phyloP scores from a whole-genome alignment of 169 alveolate species.

The Plasmodium inui region DNA sequence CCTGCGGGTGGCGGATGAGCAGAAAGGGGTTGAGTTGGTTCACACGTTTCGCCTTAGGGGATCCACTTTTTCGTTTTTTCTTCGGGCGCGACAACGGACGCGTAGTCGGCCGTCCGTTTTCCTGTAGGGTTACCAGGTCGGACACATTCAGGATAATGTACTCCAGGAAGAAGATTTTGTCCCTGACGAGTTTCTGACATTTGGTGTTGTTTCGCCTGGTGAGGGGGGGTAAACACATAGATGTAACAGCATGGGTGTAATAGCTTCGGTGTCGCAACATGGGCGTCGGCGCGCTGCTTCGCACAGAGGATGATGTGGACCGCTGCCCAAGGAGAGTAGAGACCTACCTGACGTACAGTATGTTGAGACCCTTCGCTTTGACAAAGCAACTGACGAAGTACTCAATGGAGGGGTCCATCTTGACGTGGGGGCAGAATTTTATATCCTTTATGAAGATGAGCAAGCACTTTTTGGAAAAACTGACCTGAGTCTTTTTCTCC shows the following conservation, averaged over 20 bases:
- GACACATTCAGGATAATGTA: constrained; percentile 29
- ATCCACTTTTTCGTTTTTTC: background rate
- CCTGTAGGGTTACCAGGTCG: constrained; percentile 1
- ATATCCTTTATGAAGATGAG: constrained; percentile 55
- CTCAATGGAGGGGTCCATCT: constrained; percentile 20
- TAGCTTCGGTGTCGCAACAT: background rate
- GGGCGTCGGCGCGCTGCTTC: background rate
- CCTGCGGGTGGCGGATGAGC: constrained; percentile 4
- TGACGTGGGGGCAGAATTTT: constrained; percentile 3
- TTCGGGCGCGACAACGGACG: background rate
- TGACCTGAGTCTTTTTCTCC: background rate
- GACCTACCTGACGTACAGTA: constrained; percentile 53
- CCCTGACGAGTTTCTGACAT: constrained; percentile 32
- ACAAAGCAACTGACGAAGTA: constrained; percentile 57
- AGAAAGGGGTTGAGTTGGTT: background rate
- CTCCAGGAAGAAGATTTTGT: constrained; percentile 56
- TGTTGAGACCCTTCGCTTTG: constrained; percentile 13
- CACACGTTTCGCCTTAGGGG: background rate
- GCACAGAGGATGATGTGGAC: background rate
- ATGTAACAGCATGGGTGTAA: background rate
- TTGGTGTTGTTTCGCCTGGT: constrained; percentile 53
- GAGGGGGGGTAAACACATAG: background rate
- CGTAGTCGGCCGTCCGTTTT: background rate
- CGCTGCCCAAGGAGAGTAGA: background rate
- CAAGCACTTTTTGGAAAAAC: constrained; percentile 19